A percentile compares a stretch with the other conserved stretches of the same genome.
These are phyloP conservation scores for Monosporascus sp. DNA, from an alignment of 2,329 filamentous ascomycete species.

Conservation along the genomic window DNA sequence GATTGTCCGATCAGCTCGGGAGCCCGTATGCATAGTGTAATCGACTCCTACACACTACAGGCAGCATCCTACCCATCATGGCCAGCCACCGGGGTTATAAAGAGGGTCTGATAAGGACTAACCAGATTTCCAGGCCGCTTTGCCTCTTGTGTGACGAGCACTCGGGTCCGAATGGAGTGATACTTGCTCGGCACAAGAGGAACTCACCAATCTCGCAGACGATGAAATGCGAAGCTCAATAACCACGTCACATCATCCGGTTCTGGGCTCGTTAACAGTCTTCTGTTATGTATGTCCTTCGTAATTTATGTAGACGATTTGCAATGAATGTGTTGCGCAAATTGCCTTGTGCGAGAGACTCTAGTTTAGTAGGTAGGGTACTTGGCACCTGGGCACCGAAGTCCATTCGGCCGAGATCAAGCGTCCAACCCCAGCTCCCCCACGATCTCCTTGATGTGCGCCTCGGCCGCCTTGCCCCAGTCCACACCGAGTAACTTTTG, in stretches of 20 bases:
- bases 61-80: not conserved
- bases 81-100: not conserved
- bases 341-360: not conserved
- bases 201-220: no score
- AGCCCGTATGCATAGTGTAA: not conserved
- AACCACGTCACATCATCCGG: no score
- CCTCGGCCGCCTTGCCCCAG: slow-evolving; percentile 51
- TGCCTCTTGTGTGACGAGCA: not conserved
- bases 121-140: not conserved
- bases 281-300: not conserved
- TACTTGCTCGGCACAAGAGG: not conserved
- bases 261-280: not conserved
- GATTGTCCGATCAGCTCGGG: not conserved
- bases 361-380: no score
- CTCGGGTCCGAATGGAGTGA: not conserved
- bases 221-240: no score
- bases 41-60: no score
- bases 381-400: not conserved
- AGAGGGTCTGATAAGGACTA: not conserved
- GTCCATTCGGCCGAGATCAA: not conserved
- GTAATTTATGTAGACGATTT: not conserved
- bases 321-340: not conserved
- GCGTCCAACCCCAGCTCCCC: slow-evolving; percentile 33
- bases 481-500: slow-evolving; percentile 46
- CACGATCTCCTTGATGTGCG: slow-evolving; percentile 36